Evolutionary conservation across 208 protist genomes (phyloP), one percentile per base, ranked within the genome.

Genomic region (Sergeia podlipaevii): DNA sequence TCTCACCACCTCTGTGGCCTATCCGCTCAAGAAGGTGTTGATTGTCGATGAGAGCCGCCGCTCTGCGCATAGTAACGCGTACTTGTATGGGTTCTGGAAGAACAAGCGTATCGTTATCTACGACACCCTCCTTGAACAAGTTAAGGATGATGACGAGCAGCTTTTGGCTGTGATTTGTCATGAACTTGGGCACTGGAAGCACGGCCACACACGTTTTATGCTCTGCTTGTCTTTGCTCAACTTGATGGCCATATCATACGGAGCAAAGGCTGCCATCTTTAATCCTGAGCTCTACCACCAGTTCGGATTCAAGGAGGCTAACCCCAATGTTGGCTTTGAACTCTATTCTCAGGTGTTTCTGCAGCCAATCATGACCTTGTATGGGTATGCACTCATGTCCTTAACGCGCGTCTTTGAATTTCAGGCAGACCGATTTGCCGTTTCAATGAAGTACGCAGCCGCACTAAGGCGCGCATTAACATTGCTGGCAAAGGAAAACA

Each of bases 61-160:
- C 11, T 93, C 85, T 4, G 47, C 57, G 36, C 86, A 97, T 70
- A 87, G 74, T 69, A 95, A 94, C 59, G 89, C 89, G 7, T 97
- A 91, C 74, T 80, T 95, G 23, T 91, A 83, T 58, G 92, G 92
- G 30, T 86, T 96, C 13, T 74, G 77, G 46, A 74, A 67, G 10
- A 91, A 89, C 68, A 91, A 92, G 68, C 67, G 76, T 42, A 90
- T 97, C 63, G 92, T 97, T 13, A 53, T 97, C 13, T 97, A 89
- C 56, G 92, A 97, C 62, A 96, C 89, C 4, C 46, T 97, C 15
- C 51, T 96, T 15, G 62, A 88, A 42, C 78, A 91, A 26, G 48
- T 82, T 49, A 62, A 70, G 26, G 63, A 66, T 11, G 64, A 83
- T 38, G 80, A 94, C 8, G 77, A 80, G 29, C 46, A 73, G 8